These are phyloP conservation scores for Lentinula detonsa DNA, from an alignment of 768 basidiomycete species.

Conservation along the genomic window DNA sequence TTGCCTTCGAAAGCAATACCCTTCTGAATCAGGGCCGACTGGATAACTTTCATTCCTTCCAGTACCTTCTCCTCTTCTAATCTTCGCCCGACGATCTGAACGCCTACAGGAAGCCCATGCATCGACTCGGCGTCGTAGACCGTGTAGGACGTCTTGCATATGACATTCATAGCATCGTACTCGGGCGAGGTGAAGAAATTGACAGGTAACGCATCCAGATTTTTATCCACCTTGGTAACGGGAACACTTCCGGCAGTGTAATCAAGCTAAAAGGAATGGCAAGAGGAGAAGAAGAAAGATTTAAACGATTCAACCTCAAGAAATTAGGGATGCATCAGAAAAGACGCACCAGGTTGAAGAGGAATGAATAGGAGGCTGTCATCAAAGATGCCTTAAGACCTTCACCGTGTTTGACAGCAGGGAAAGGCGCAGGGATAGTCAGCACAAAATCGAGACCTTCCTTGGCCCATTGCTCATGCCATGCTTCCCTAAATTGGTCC, in stretches of 20 bases:
- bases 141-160: slow-evolving; percentile 33
- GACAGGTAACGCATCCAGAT: slow-evolving; percentile 25
- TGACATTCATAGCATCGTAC: slow-evolving; percentile 25
- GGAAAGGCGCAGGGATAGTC: slow-evolving; percentile 56
- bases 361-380: slow-evolving; percentile 56
- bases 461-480: slow-evolving; percentile 40
- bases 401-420: slow-evolving; percentile 49
- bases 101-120: slow-evolving; percentile 63
- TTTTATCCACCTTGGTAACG: slow-evolving; percentile 43
- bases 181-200: slow-evolving; percentile 25
- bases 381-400: slow-evolving; percentile 48
- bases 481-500: slow-evolving; percentile 35
- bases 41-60: slow-evolving; percentile 57
- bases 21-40: slow-evolving; percentile 13
- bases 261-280: slow-evolving; percentile 34
- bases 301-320: not conserved
- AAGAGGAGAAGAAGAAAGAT: not conserved
- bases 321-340: not conserved
- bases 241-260: slow-evolving; percentile 56
- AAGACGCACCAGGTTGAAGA: slow-evolving; percentile 59
- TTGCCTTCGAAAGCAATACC: slow-evolving; percentile 9
- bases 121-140: slow-evolving; percentile 57
- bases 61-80: slow-evolving; percentile 72
- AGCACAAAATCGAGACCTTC: slow-evolving; percentile 57
- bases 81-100: slow-evolving; percentile 56